Base-by-base conservation (phyloP, 2,329 filamentous ascomycete genomes). In the Immersiporthe knoxdaviesiana region DNA sequence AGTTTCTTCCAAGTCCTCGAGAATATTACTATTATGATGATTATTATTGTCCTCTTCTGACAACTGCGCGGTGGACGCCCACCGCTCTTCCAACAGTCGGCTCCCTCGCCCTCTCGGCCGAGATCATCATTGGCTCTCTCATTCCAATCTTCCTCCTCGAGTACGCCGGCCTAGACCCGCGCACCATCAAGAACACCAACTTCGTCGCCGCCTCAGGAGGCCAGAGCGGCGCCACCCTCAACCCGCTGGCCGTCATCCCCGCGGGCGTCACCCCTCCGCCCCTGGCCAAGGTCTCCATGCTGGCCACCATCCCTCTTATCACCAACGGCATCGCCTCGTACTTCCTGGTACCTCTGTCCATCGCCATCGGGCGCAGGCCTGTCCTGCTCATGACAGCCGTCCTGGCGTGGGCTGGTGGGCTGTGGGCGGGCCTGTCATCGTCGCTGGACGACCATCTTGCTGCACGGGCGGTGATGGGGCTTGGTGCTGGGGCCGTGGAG, bases 341-440 rank as follows among this genome's bases (percentile, higher is more conserved):
- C 70, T 64, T 80, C n/a, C 76, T 80, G n/a, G 75, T 81, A 1
- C 79, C 79, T 11, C 73, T 81, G n/a, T 79, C 78, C 1, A 77
- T 77, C 18, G 78, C 75, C 58, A 72, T 80, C 37, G 79, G 79
- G 7, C 77, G 79, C 16, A 75, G 79, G 2, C 79, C 79, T 0
- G 76, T 81, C 5, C 71, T 81, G 21, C 73, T 81, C 8, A 65
- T 79, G 18, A 75, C 77, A 0, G 76, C 76, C 2, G 73, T 74
- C 1, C 74, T 77, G 52, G 77, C 77, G 6, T 80, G 78, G 76
- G 73, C 72, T 1, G 79, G 79, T 3, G 79, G 79, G 3, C 63
- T 81, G 50, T 79, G 78, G 76, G 79, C 79, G 0, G 79, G 76
- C 1, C 70, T 77, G 37, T 80, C 78, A 62, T 73, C 72, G 1